Evolutionary conservation across 2,329 filamentous ascomycete species (phyloP), one percentile per base, ranked within the genome.

Genomic region (Ustulina deusta): DNA sequence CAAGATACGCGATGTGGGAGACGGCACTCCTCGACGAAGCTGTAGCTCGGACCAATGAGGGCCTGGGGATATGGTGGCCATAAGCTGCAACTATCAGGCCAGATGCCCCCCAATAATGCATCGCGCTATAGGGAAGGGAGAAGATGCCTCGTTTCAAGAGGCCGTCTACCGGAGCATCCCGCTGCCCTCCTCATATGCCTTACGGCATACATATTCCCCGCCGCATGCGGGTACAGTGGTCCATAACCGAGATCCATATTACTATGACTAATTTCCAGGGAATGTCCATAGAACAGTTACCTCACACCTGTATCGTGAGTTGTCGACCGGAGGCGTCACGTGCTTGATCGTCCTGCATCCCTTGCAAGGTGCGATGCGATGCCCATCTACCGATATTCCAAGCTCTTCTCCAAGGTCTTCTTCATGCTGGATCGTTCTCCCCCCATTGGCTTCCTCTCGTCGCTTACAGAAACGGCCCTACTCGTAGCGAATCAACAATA

Each of bases 71-170:
- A 54, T 49, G 46, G 20, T 46, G 22, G 36, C 20, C 36, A 61
- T 22, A 40, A 42, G 25, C 44, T 44, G 52, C 17, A 52, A 58
- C n/a, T 6, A 51, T 52, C 51, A 62, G 48, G 49, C 49, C 56
- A 63, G 22, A 63, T 44, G 44, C 34, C 27, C 34, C 27, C 44
- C 55, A 40, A 61, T 61, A 48, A 17, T 22, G 40, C 52, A 38
- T 17, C 11, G 38, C 38, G 27, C 6, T 55, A 60, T 62, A 48
- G 36, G 32, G 36, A 56, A 54, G 40, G 38, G n/a, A 59, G 64
- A 61, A 48, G 60, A 61, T 54, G 63, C 49, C 22, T 63, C 27
- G 42, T 55, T 54, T 61, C 63, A 64, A 58, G 32, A 59, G 52
- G n/a, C 13, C 13, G 55, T 27, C 20, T 25, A 11, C 46, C 56